These are phyloP conservation scores for Trichoderma afroharzianum DNA, from an alignment of 2,329 filamentous ascomycete genomes.

Conservation along the genomic window DNA sequence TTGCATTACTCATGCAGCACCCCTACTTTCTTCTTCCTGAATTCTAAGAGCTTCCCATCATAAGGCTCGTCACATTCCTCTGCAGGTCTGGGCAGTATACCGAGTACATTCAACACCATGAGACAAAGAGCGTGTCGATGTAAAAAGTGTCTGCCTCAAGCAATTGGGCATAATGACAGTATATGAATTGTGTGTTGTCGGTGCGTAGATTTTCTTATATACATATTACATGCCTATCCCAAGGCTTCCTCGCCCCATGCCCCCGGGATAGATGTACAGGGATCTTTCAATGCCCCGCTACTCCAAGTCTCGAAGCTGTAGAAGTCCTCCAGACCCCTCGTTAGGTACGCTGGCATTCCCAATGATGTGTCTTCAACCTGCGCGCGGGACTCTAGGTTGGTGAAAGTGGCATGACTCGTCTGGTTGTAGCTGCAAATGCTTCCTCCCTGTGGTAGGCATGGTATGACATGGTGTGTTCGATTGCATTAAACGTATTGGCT, in stretches of 20 bases:
- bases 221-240: neutral
- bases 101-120: neutral
- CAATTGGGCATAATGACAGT: neutral
- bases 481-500: neutral
- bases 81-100: neutral
- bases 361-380: neutral
- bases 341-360: neutral
- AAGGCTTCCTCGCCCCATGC: neutral
- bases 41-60: neutral
- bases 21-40: neutral
- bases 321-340: neutral
- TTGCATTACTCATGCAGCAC: neutral
- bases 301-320: neutral
- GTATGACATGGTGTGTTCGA: neutral
- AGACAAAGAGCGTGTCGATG: neutral
- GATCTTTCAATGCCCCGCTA: neutral
- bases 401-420: neutral
- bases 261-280: neutral
- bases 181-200: neutral
- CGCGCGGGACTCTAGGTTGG: neutral
- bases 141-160: neutral
- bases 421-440: neutral
- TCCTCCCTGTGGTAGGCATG: neutral
- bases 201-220: neutral
- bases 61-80: neutral